These are phyloP conservation scores for Fusarium tuaranense DNA, from an alignment of 2,329 filamentous ascomycete genomes.

Conservation along the genomic window DNA sequence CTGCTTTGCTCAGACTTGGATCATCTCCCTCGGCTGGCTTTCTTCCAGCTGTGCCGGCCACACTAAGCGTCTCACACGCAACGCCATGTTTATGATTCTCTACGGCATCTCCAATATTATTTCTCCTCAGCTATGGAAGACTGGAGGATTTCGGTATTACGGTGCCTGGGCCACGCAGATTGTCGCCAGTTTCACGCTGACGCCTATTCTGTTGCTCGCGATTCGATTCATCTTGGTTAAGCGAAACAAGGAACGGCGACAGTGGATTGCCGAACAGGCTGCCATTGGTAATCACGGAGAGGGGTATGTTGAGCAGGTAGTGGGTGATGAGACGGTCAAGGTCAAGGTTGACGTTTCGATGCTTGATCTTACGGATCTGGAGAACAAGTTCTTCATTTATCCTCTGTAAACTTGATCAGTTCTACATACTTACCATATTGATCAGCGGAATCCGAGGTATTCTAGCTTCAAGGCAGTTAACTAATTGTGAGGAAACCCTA, in stretches of 20 bases:
- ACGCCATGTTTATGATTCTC: constrained; percentile 52
- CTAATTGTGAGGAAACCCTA: too few relatives aligned
- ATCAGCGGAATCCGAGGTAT: too few relatives aligned
- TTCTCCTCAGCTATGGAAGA: constrained; percentile 49
- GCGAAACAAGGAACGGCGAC: not conserved
- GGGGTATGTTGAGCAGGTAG: constrained; percentile 18
- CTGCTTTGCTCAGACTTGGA: constrained; percentile 32
- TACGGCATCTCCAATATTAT: constrained; percentile 51
- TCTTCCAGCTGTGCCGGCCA: constrained; percentile 49
- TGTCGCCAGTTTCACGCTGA: constrained; percentile 34
- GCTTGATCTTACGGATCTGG: constrained; percentile 36
- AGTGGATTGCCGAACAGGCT: constrained; percentile 17
- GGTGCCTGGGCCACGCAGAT: constrained; percentile 37
- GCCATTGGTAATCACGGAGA: constrained; percentile 18
- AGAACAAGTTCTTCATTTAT: constrained; percentile 36
- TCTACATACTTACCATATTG: too few relatives aligned
- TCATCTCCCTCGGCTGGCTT: constrained; percentile 29
- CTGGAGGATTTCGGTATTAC: constrained; percentile 31
- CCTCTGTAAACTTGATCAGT: constrained; percentile 6
- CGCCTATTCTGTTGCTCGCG: constrained; percentile 16
- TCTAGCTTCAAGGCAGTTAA: too few relatives aligned
- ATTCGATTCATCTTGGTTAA: not conserved
- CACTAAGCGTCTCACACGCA: constrained; percentile 57
- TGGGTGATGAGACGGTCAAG: constrained; percentile 23
- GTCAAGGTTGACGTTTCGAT: constrained; percentile 36